Conservation (phyloP, 2,329 filamentous ascomycete species). For the Penicillium sp. region DNA sequence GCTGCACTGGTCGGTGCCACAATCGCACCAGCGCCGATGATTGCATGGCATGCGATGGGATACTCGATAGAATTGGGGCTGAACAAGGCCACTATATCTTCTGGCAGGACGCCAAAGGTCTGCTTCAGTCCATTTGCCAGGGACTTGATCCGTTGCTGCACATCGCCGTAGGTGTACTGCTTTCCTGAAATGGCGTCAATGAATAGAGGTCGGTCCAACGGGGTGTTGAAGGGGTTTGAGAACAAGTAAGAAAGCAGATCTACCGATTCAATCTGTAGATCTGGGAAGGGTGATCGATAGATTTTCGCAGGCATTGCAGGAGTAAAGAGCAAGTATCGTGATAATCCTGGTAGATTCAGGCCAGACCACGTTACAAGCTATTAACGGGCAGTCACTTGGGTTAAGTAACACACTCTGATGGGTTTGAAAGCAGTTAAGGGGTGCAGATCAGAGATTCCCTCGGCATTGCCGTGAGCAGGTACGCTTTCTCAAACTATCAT, state of each 20-base stretch:
- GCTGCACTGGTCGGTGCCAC: conserved; percentile 22
- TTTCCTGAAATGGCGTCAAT: conserved; percentile 19
- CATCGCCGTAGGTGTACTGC: conserved; percentile 20
- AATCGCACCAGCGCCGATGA: conserved; percentile 19
- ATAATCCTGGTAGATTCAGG: background rate
- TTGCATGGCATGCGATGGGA: conserved; percentile 18
- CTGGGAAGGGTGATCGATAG: conserved; percentile 20
- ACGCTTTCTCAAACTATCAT: background rate
- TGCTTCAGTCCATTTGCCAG: conserved; percentile 21
- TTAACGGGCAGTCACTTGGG: background rate
- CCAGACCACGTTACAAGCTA: background rate
- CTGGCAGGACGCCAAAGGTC: conserved; percentile 13
- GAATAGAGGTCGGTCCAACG: conserved; percentile 15
- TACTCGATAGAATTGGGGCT: conserved; percentile 26
- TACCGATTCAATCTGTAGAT: conserved; percentile 19
- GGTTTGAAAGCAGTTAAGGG: background rate
- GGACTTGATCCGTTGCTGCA: conserved; percentile 18
- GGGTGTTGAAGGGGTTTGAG: conserved; percentile 23
- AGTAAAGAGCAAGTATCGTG: background rate
- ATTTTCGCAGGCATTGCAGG: conserved; percentile 17
- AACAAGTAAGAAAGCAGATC: conserved; percentile 24
- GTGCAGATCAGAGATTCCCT: background rate
- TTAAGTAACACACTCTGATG: background rate
- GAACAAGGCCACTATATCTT: conserved; percentile 23
- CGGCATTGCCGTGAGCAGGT: background rate